phyloP scores from a whole-genome alignment of 2,329 filamentous ascomycete genomes.

The Lachnellula subtilissima region DNA sequence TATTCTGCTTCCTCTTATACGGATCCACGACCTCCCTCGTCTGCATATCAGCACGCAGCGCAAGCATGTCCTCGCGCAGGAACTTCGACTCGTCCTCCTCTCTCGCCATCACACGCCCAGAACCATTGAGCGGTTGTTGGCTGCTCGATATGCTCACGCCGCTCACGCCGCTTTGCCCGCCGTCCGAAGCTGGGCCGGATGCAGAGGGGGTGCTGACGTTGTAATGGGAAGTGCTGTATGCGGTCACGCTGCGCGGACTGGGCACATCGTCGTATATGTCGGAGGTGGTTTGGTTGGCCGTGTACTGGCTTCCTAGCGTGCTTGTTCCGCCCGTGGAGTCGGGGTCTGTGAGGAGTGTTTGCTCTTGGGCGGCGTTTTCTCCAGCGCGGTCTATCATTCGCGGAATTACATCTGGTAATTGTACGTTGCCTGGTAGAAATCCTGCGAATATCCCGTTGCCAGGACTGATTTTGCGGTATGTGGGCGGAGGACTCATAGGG shows the following conservation, averaged over 20 bases:
- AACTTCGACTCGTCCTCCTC: slow-evolving; percentile 14
- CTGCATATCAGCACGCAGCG: slow-evolving; percentile 10
- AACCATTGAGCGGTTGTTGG: neutral
- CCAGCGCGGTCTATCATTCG: slow-evolving; percentile 28
- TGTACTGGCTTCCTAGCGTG: slow-evolving; percentile 54
- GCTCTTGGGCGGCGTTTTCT: slow-evolving; percentile 16
- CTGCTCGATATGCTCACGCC: neutral
- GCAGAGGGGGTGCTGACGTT: neutral
- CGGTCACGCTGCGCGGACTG: neutral
- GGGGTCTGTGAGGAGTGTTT: slow-evolving; percentile 15
- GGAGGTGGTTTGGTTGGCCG: slow-evolving; percentile 42
- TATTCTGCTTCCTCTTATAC: slow-evolving; percentile 13
- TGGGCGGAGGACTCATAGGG: slow-evolving; percentile 21
- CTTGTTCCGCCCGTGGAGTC: slow-evolving; percentile 33
- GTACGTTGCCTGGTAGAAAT: slow-evolving; percentile 46
- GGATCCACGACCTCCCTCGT: slow-evolving; percentile 13
- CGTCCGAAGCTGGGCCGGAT: neutral
- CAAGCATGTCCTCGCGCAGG: slow-evolving; percentile 13
- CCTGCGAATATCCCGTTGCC: slow-evolving; percentile 51
- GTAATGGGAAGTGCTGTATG: slow-evolving; percentile 1
- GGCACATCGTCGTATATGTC: slow-evolving; percentile 13
- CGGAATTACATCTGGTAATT: slow-evolving; percentile 33
- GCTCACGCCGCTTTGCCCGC: neutral
- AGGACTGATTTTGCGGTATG: slow-evolving; percentile 41
- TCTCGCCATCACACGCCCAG: slow-evolving; percentile 1